These are phyloP conservation scores for Paxillus involutus DNA, from an alignment of 768 basidiomycete species.

Conservation along the genomic window DNA sequence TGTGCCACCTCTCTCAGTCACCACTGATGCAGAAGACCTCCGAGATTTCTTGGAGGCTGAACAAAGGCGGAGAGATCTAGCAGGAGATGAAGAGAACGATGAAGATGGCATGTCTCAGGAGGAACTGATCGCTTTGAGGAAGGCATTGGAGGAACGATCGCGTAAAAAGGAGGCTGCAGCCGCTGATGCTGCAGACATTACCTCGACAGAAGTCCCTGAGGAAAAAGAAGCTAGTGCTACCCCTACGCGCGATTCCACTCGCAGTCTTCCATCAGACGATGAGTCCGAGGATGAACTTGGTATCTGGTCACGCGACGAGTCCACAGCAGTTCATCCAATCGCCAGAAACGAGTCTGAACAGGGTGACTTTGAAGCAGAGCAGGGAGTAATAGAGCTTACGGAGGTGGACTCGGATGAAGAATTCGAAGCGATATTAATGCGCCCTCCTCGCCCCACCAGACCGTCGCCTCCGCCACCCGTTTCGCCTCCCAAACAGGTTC, in stretches of 20 bases:
- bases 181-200: conserved; percentile 4
- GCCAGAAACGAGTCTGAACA: conserved; percentile 16
- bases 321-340: conserved; percentile 36
- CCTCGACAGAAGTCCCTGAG: not conserved
- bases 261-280: conserved; percentile 16
- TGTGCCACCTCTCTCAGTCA: conserved; percentile 44
- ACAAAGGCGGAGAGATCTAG: conserved; percentile 43
- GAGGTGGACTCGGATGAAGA: conserved; percentile 31
- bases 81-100: conserved; percentile 27
- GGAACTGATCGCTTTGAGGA: conserved; percentile 11
- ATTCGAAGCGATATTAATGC: conserved; percentile 26
- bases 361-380: conserved; percentile 14
- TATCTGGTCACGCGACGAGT: conserved; percentile 42
- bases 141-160: conserved; percentile 13
- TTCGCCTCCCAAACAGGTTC: not conserved
- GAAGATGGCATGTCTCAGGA: conserved; percentile 23
- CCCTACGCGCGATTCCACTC: conserved; percentile 13
- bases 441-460: conserved; percentile 16
- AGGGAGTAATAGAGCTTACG: conserved; percentile 22
- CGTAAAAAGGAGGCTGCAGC: conserved; percentile 9
- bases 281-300: conserved; percentile 52
- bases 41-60: conserved; percentile 69
- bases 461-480: conserved; percentile 6
- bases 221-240: conserved; percentile 14
- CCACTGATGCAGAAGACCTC: conserved; percentile 62